These are phyloP conservation scores for Boletus vinaceobasis DNA, from an alignment of 768 basidiomycete genomes.

Conservation along the genomic window DNA sequence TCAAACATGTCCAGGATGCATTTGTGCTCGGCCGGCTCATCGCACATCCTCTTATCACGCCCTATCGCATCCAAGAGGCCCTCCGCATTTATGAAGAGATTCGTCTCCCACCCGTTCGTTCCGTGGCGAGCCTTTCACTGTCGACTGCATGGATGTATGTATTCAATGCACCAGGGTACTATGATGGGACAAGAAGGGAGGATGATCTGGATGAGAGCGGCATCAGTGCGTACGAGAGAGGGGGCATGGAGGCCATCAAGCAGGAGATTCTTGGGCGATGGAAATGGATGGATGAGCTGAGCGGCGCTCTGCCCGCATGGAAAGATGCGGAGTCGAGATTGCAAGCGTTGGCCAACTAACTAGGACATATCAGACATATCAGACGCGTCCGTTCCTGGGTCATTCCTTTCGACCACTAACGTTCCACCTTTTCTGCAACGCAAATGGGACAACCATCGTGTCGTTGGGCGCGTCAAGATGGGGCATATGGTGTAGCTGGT, in stretches of 20 bases:
- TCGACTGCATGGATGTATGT: conserved; percentile 16
- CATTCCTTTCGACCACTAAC: too few species aligned
- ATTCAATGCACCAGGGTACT: conserved; percentile 19
- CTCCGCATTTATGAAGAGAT: conserved; percentile 7
- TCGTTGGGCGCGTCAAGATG: background rate
- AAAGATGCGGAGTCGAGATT: conserved; percentile 14
- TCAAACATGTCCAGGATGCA: conserved; percentile 8
- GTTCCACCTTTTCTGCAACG: too few species aligned
- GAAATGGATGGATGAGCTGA: conserved; percentile 11
- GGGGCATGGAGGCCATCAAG: conserved; percentile 15
- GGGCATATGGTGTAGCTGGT: conserved; percentile 41
- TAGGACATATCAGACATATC: background rate
- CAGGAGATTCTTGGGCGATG: conserved; percentile 13
- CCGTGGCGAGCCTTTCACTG: conserved; percentile 15
- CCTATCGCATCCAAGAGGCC: background rate
- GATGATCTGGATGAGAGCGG: conserved; percentile 9
- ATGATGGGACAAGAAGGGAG: conserved; percentile 17
- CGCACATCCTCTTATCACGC: conserved; percentile 13
- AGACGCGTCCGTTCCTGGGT: too few species aligned
- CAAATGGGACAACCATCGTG: too few species aligned
- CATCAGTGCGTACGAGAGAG: conserved; percentile 9
- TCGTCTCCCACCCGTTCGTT: conserved; percentile 14
- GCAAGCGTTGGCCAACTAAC: background rate
- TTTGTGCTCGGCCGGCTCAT: conserved; percentile 20
- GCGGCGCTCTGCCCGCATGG: conserved; percentile 13